Conservation (phyloP, 768 basidiomycete species). For the Leccinum disarticulatum region DNA sequence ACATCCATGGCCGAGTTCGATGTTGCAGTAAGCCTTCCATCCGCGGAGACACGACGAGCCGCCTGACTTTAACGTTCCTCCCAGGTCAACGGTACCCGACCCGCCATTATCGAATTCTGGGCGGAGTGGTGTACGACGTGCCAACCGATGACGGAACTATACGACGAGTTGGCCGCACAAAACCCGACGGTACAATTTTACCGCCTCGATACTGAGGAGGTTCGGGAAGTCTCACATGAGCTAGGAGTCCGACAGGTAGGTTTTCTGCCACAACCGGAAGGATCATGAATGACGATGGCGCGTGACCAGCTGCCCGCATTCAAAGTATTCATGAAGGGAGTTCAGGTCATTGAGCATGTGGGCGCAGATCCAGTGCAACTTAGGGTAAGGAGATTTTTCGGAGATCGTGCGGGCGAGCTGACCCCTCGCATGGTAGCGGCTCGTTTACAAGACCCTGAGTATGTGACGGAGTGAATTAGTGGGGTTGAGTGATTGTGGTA, state of each 20-base stretch:
- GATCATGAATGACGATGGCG: constrained; percentile 20
- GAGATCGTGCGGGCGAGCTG: constrained; percentile 15
- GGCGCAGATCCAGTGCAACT: constrained; percentile 28
- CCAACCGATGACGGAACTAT: constrained; percentile 19
- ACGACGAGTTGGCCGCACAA: constrained; percentile 27
- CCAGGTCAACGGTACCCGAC: constrained; percentile 22
- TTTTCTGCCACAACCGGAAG: constrained; percentile 2
- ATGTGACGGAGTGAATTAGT: constrained; percentile 19
- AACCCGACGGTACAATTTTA: constrained; percentile 29
- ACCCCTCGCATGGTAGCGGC: constrained; percentile 25
- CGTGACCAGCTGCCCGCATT: constrained; percentile 28
- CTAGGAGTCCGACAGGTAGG: constrained; percentile 28
- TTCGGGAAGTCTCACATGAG: constrained; percentile 24
- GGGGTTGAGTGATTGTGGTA: constrained; percentile 9
- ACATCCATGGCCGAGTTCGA: constrained; percentile 30
- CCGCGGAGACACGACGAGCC: constrained; percentile 1
- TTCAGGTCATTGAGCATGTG: constrained; percentile 31
- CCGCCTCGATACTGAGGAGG: constrained; percentile 32
- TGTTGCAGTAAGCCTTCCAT: constrained; percentile 16
- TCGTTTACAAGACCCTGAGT: constrained; percentile 29
- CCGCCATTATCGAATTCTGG: constrained; percentile 34
- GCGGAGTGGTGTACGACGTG: constrained; percentile 33
- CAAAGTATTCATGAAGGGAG: constrained; percentile 32
- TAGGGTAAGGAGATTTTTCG: constrained; percentile 15
- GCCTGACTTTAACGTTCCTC: constrained; percentile 7